Evolutionary conservation across 257 asterid species (phyloP).

Genomic region (Eucommia ulmoides): DNA sequence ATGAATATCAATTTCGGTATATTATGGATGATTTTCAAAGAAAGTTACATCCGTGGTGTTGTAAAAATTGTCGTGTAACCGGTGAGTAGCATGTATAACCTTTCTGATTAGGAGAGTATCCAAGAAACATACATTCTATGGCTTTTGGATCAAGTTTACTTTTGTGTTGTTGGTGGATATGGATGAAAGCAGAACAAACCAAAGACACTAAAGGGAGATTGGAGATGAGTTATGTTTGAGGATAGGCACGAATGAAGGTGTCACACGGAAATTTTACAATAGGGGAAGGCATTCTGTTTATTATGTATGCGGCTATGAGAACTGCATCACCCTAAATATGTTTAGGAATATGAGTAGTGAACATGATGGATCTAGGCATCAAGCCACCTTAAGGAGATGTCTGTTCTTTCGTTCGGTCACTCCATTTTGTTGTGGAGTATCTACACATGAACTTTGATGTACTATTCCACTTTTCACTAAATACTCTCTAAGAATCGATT

Average conservation of each 20-base stretch:
- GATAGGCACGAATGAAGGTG: no score
- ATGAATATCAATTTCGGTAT: no score
- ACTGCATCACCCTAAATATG: not conserved
- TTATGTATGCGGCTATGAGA: not conserved
- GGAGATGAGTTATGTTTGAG: constrained; percentile 1
- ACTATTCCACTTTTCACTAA: not conserved
- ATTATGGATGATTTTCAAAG: not conserved
- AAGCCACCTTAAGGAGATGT: not conserved
- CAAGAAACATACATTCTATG: not conserved
- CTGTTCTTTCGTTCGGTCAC: not conserved
- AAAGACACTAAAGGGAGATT: not conserved
- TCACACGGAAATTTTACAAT: no score
- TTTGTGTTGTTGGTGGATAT: not conserved
- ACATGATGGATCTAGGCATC: not conserved
- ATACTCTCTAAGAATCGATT: not conserved
- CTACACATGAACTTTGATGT: not conserved
- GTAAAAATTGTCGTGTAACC: not conserved
- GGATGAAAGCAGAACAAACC: not conserved
- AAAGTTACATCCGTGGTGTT: not conserved
- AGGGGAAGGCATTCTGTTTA: not conserved
- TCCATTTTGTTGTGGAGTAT: not conserved
- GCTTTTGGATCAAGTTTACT: constrained; percentile 1
- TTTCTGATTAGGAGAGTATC: constrained; percentile 1
- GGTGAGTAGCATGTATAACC: not conserved
- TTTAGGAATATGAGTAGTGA: not conserved